Evolutionary conservation across 192 early-diverging fungal genomes (phyloP), one percentile per base, ranked within the genome.

Genomic region (Umbelopsis sp.): DNA sequence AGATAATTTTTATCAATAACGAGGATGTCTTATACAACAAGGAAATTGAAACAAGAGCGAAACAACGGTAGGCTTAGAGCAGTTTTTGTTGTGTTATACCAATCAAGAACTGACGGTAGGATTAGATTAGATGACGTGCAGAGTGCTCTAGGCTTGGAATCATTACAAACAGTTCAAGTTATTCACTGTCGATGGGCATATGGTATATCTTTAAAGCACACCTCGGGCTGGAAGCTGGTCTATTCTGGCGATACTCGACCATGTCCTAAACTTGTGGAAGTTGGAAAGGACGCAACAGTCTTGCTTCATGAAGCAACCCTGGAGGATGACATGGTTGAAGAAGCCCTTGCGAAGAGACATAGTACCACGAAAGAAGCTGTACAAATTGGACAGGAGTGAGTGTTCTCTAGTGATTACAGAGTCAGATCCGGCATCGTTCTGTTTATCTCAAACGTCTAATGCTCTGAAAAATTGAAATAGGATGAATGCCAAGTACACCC

Each of bases 241-340:
- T 93, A 91, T 78, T 99, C 97, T 0, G 96, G 97, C 36, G 97
- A 99, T 75, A 97, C 96, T 22, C 87, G 97, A 10, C 97, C 97
- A 3, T 89, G 90, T 68, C 53, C 85, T 25, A 86, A 82, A n/a
- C 81, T 99, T 21, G 87, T 93, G 6, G 51, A 83, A 4, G 85
- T 87, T 31, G 97, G 92, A 2, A 76, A 84, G 36, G 84, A 85
- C 29, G 88, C 90, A 4, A 92, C 90, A 2, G 71, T 99, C 0
- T 77, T 99, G 45, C 82, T 99, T 66, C 97, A 99, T 78, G 97
- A 99, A 76, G 94, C 97, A 0, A 96, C 96, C 9, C 85, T 97
- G 52, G 88, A 94, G 24, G 90, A 93, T 69, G 85, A 85, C 21
- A 83, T 92, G 66, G 54, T 74, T 4, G 78, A 84, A 20, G 91